These are phyloP conservation scores for Populus pruinosa DNA, from an alignment of 345 rosid genomes.

Conservation along the genomic window DNA sequence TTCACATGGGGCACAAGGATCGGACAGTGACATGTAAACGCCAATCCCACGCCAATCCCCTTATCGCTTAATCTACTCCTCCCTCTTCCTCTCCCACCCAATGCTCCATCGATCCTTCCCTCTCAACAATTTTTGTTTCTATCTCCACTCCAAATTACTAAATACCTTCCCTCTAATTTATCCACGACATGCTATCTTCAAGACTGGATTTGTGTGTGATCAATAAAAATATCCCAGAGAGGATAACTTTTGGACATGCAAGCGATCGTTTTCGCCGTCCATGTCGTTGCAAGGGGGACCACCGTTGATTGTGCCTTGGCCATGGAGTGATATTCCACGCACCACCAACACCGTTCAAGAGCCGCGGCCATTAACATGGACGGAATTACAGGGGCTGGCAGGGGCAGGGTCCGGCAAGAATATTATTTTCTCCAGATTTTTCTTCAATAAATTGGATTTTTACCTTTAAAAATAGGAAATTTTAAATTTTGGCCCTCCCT, in stretches of 20 bases:
- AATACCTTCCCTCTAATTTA: not conserved
- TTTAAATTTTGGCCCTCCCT: too few relatives aligned
- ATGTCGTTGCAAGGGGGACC: not conserved
- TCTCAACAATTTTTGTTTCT: not conserved
- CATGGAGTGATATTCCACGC: not conserved
- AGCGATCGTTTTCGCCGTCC: slow-evolving; percentile 1
- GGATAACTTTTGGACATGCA: not conserved
- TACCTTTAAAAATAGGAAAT: too few relatives aligned
- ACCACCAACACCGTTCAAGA: not conserved
- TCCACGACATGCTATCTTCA: too few relatives aligned
- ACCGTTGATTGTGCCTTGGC: too few relatives aligned
- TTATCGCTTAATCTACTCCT: slow-evolving; percentile 25
- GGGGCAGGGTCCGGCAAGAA: too few relatives aligned
- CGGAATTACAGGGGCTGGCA: too few relatives aligned
- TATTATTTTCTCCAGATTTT: too few relatives aligned
- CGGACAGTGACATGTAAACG: slow-evolving; percentile 32
- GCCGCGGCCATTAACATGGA: not conserved
- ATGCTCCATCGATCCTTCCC: not conserved
- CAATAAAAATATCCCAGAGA: slow-evolving; percentile 5
- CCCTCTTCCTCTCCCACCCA: not conserved
- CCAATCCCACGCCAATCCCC: slow-evolving; percentile 44
- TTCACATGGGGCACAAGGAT: slow-evolving; percentile 3
- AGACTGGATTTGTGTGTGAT: too few relatives aligned
- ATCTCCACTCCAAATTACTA: not conserved
- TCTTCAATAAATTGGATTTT: too few relatives aligned